Percentiles rank a stretch among this genome's conserved stretches.
Conservation (phyloP, 495 filamentous ascomycete genomes). For the Aspergillus cristatus region DNA sequence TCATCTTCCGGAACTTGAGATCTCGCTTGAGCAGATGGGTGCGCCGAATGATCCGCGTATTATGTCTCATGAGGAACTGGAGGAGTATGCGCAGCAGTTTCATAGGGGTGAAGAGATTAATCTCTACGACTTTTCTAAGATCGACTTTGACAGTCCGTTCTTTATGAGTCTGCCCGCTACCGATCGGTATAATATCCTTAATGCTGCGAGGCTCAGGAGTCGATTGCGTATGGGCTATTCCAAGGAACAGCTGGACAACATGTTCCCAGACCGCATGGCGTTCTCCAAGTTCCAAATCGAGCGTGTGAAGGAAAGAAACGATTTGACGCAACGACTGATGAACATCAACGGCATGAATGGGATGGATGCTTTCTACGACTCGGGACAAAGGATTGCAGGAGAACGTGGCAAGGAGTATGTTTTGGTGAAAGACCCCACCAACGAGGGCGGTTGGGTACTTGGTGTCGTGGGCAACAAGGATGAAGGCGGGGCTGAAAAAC, state of each 20-base stretch:
- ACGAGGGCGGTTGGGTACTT: constrained; percentile 94
- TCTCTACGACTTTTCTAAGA: constrained; percentile 97
- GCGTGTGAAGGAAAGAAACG: constrained; percentile 79
- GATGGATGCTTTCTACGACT: constrained; percentile 57
- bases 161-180: constrained; percentile 81
- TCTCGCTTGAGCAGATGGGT: constrained; percentile 72
- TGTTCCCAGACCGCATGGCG: constrained; percentile 98
- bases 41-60: constrained; percentile 84
- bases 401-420: constrained; percentile 92
- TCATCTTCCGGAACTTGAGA: constrained; percentile 77
- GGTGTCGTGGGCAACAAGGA: constrained; percentile 85
- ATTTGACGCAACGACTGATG: constrained; percentile 94
- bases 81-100: constrained; percentile 88
- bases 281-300: constrained; percentile 97
- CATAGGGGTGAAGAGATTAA: constrained; percentile 91
- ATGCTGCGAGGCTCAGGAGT: constrained; percentile 79
- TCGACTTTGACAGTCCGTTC: constrained; percentile 91
- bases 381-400: constrained; percentile 65
- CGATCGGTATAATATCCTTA: constrained; percentile 94
- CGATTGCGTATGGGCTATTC: constrained; percentile 89
- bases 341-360: constrained; percentile 83
- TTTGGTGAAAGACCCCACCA: constrained; percentile 85
- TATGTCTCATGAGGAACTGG: constrained; percentile 87
- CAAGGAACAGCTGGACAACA: constrained; percentile 87
- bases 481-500: constrained; percentile 62